Evolutionary conservation across 73 alveolate species (phyloP), one percentile per base, ranked within the genome.

Genomic region (Breviolum minutum): DNA sequence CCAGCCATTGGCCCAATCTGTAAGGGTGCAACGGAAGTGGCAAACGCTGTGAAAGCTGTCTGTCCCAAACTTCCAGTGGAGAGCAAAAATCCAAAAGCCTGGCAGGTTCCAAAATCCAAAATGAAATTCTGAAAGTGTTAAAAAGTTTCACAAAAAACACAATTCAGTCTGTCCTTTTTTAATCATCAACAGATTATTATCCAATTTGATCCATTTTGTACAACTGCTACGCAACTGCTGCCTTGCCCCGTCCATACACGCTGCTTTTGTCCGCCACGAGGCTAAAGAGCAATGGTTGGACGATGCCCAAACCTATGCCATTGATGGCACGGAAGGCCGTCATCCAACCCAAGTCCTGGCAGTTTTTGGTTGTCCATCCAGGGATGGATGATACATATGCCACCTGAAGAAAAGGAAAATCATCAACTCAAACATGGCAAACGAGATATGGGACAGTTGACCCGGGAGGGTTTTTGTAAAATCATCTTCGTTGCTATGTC

Each of bases 241-340:
- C 94, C 94, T 69, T 80, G 54, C 90, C 90, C 13, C 98, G 74
- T 80, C 98, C 91, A 54, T 92, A 81, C 14, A 63, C 69, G 77
- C 74, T 40, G 91, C 98, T 92, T 68, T 92, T 92, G 91, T 92
- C 98, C 29, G 98, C 98, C 91, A 92, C 98, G 32, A 92, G 66
- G 90, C 98, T 92, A 73, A 74, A 92, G 69, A 92, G 90, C 98
- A 92, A 66, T 29, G 98, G 98, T 68, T 74, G 91, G 40, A 92
- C 98, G 63, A 92, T 92, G 68, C 98, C 98, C 26, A 92, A 26
- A 63, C 98, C 98, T 2, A 92, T 26, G 63, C 98, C 98, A 17
- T 92, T 92, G 61, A 92, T 24, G 54, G 98, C 98, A 14, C 98
- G 86, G 98, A 74, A 92, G 80, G 60, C 61, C 26, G 87, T 74